Evolutionary conservation across 2,329 filamentous ascomycete genomes (phyloP).

Genomic region (Cladosporium colombiae): DNA sequence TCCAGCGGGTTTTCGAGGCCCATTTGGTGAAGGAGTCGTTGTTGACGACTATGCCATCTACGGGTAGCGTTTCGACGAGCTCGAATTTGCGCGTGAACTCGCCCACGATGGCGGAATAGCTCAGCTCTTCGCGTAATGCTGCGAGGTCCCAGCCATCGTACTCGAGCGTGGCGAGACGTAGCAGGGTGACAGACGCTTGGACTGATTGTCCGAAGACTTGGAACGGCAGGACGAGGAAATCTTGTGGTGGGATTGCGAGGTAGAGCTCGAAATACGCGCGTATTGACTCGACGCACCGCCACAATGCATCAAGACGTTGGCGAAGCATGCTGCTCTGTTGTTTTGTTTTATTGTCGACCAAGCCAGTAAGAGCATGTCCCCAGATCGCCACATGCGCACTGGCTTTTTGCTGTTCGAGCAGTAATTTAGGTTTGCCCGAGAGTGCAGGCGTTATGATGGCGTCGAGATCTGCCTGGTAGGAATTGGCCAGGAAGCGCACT

Average conservation of each 20-base stretch:
- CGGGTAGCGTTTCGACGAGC: constrained; percentile 11
- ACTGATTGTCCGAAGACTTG: constrained; percentile 34
- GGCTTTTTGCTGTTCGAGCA: constrained; percentile 31
- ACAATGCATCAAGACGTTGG: constrained; percentile 29
- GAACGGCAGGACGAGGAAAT: constrained; percentile 34
- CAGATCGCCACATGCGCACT: constrained; percentile 32
- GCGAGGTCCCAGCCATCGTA: constrained; percentile 34
- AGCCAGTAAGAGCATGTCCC: constrained; percentile 31
- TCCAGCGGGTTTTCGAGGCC: constrained; percentile 31
- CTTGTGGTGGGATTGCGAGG: constrained; percentile 30
- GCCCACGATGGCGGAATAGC: constrained; percentile 29
- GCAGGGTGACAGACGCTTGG: constrained; percentile 34
- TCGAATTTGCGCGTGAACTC: constrained; percentile 26
- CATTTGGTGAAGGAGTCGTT: constrained; percentile 37
- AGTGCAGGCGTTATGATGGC: constrained; percentile 24
- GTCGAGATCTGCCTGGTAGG: constrained; percentile 33
- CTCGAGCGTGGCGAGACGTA: constrained; percentile 33
- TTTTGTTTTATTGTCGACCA: constrained; percentile 28
- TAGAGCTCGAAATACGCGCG: constrained; percentile 31
- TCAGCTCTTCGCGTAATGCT: constrained; percentile 25
- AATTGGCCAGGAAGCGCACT: constrained; percentile 30
- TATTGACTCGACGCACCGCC: constrained; percentile 29
- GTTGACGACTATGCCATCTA: constrained; percentile 31
- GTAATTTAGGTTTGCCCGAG: constrained; percentile 26
- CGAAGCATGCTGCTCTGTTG: constrained; percentile 26